These are phyloP conservation scores for Pseudogymnoascus sp. DNA, from an alignment of 2,329 filamentous ascomycete species.

Conservation along the genomic window DNA sequence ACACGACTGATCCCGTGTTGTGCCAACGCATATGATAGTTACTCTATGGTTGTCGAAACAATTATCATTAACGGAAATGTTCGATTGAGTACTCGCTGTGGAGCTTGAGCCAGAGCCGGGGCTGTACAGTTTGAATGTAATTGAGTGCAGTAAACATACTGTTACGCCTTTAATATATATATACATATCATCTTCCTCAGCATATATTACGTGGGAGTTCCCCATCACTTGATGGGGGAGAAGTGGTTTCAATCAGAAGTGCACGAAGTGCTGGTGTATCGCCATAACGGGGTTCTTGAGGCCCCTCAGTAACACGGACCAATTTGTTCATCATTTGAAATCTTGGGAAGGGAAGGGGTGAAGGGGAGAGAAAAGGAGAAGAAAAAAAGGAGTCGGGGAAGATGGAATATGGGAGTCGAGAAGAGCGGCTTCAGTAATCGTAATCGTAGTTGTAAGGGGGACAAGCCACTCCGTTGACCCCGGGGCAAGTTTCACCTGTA, in stretches of 20 bases:
- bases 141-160: background rate
- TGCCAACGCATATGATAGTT: too few relatives aligned
- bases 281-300: conserved; percentile 4
- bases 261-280: conserved; percentile 9
- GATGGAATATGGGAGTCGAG: background rate
- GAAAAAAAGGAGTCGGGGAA: background rate
- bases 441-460: background rate
- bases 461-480: background rate
- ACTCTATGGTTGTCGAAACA: too few relatives aligned
- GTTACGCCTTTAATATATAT: background rate
- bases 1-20: too few relatives aligned
- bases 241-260: conserved; percentile 8
- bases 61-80: too few relatives aligned
- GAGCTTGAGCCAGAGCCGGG: too few relatives aligned
- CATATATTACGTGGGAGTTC: background rate
- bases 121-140: too few relatives aligned
- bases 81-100: too few relatives aligned
- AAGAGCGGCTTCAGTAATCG: background rate
- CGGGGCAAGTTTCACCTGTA: background rate
- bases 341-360: background rate
- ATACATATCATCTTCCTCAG: background rate
- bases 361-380: background rate
- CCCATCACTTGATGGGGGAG: conserved; percentile 1
- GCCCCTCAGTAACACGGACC: conserved; percentile 6
- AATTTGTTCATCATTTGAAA: conserved; percentile 9